These are phyloP conservation scores for Incumbomyces delicatus DNA, from an alignment of 2,329 filamentous ascomycete genomes.

Conservation along the genomic window DNA sequence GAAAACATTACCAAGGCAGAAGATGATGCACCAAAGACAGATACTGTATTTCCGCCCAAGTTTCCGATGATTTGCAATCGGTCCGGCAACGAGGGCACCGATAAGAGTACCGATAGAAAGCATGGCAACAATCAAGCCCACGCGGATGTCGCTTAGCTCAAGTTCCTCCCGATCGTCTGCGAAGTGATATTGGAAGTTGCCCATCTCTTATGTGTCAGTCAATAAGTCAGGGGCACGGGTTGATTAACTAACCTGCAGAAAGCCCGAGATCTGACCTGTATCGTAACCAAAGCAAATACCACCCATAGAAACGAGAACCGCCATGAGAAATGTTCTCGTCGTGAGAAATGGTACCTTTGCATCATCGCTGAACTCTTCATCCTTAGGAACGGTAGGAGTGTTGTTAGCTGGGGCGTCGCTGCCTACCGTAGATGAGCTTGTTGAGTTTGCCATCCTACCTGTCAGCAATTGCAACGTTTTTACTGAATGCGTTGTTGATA, in stretches of 20 bases:
- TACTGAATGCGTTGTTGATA: too few species aligned
- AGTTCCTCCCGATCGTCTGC: conserved; percentile 2
- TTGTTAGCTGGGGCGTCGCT: not conserved
- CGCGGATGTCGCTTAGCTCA: conserved; percentile 1
- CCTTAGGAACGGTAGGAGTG: conserved; percentile 4
- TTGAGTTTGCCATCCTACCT: not conserved
- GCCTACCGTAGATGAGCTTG: not conserved
- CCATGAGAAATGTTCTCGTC: conserved; percentile 33
- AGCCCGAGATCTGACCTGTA: conserved; percentile 36
- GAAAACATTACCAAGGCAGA: conserved; percentile 31
- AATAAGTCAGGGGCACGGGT: not conserved
- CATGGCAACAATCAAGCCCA: conserved; percentile 13
- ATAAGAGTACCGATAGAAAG: conserved; percentile 6
- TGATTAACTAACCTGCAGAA: conserved; percentile 30
- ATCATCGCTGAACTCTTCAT: conserved; percentile 25
- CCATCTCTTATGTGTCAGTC: conserved; percentile 29
- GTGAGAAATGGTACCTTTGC: conserved; percentile 35
- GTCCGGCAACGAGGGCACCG: conserved; percentile 51
- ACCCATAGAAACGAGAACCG: conserved; percentile 38
- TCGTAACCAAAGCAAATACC: conserved; percentile 34
- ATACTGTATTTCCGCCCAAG: conserved; percentile 34
- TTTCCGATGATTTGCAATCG: conserved; percentile 30
- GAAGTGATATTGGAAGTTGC: conserved; percentile 29
- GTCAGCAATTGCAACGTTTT: not conserved
- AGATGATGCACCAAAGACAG: conserved; percentile 28